phyloP scores from a whole-genome alignment of 768 basidiomycete species.

The Tulasnella sp. region DNA sequence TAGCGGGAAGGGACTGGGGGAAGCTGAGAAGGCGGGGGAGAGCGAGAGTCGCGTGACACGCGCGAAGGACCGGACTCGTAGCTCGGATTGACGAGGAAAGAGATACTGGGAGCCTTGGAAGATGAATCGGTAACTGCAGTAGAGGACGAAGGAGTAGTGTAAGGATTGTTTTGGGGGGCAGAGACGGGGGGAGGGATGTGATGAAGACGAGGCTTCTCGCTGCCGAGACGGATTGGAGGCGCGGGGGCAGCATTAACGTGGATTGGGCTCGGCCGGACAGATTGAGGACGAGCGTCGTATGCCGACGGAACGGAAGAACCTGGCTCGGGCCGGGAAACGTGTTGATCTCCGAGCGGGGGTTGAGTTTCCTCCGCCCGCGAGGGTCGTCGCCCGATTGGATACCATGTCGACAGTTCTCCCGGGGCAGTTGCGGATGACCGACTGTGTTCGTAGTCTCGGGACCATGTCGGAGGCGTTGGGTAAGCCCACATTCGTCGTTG shows the following conservation, averaged over 20 bases:
- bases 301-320: constrained; percentile 7
- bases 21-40: constrained; percentile 5
- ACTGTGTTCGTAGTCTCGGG: constrained; percentile 14
- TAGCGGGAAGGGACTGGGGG: background rate
- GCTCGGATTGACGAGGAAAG: constrained; percentile 12
- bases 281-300: no score
- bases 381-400: constrained; percentile 13
- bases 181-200: background rate
- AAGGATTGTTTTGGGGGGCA: background rate
- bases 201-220: background rate
- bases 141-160: constrained; percentile 2
- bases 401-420: constrained; percentile 10
- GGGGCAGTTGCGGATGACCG: constrained; percentile 14
- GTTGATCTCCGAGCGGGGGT: constrained; percentile 8
- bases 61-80: background rate
- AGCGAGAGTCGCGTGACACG: constrained; percentile 7
- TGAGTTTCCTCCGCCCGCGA: constrained; percentile 9
- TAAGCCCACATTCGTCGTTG: constrained; percentile 15
- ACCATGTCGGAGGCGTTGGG: constrained; percentile 6
- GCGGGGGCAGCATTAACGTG: background rate
- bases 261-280: no score
- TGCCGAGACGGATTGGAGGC: constrained; percentile 6
- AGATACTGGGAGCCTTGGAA: constrained; percentile 12
- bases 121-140: constrained; percentile 10
- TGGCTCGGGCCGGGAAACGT: constrained; percentile 8